Percentiles rank a stretch among this genome's conserved stretches.
phyloP scores from a whole-genome alignment of 129 eudicot species.

The Calendula officinalis region DNA sequence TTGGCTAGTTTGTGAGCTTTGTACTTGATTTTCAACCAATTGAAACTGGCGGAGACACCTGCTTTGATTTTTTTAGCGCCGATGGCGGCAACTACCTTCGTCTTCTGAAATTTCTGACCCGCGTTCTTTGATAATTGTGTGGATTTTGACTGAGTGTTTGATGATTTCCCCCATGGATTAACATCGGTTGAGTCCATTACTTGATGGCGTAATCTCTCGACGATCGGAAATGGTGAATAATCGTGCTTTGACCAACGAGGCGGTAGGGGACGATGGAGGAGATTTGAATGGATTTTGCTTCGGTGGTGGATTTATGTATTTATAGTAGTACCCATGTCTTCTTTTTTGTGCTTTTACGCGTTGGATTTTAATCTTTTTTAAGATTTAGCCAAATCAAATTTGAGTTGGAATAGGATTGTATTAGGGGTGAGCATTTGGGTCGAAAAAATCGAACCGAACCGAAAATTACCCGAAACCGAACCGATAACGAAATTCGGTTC shows the following conservation, averaged over 20 bases:
- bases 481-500: no score
- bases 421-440: no score
- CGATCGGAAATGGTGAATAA: conserved; percentile 16
- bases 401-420: no score
- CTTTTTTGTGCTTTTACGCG: background rate
- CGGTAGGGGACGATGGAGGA: background rate
- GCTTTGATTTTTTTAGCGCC: conserved; percentile 30
- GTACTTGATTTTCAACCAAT: conserved; percentile 36
- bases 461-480: no score
- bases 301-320: conserved; percentile 4
- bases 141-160: conserved; percentile 17
- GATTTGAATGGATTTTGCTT: conserved; percentile 22
- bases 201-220: background rate
- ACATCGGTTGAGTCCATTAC: conserved; percentile 29
- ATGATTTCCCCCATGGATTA: conserved; percentile 38
- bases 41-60: conserved; percentile 31
- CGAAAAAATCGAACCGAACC: no score
- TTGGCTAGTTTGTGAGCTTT: conserved; percentile 33
- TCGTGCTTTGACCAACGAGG: conserved; percentile 4
- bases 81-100: conserved; percentile 29
- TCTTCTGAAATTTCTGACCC: conserved; percentile 30
- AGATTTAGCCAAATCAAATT: no score
- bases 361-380: background rate
- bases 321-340: background rate
- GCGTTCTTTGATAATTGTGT: conserved; percentile 22